Evolutionary conservation across 345 rosid genomes (phyloP).

Genomic region (Ailanthus altissimus): DNA sequence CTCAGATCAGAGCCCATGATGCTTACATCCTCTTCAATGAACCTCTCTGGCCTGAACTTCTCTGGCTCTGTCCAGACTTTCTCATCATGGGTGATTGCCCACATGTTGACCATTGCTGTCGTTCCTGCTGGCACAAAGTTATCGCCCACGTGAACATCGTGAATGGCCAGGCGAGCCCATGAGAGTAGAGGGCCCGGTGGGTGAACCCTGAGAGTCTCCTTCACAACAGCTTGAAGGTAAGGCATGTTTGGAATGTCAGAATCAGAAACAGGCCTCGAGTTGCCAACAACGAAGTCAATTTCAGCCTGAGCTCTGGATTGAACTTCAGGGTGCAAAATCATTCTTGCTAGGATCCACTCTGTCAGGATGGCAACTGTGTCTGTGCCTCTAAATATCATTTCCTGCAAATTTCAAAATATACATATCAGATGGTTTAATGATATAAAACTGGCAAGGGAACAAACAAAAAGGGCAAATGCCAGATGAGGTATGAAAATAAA

Average conservation of each 20-base stretch:
- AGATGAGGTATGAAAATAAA: not conserved
- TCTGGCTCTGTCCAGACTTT: constrained; percentile 54
- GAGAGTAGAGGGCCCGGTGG: constrained; percentile 92
- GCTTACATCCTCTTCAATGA: constrained; percentile 37
- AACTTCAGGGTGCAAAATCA: constrained; percentile 51
- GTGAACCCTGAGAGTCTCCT: constrained; percentile 72
- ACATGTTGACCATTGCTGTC: constrained; percentile 92
- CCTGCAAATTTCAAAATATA: constrained; percentile 29
- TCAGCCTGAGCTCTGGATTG: constrained; percentile 64
- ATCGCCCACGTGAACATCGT: constrained; percentile 54
- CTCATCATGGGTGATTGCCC: constrained; percentile 75
- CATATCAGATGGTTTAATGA: not conserved
- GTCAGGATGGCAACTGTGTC: constrained; percentile 56
- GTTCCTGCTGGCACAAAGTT: constrained; percentile 70
- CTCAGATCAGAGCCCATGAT: constrained; percentile 67
- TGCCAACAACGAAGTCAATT: constrained; percentile 48
- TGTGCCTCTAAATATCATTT: constrained; percentile 65
- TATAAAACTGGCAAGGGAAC: not conserved
- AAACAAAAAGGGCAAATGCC: not conserved
- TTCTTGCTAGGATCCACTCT: constrained; percentile 65
- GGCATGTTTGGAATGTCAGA: constrained; percentile 61
- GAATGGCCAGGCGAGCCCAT: constrained; percentile 78
- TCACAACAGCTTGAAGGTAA: constrained; percentile 65
- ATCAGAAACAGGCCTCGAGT: constrained; percentile 39
- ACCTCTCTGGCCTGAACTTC: constrained; percentile 52